These are phyloP conservation scores for Claviceps lovelessii DNA, from an alignment of 2,329 filamentous ascomycete species.

Conservation along the genomic window DNA sequence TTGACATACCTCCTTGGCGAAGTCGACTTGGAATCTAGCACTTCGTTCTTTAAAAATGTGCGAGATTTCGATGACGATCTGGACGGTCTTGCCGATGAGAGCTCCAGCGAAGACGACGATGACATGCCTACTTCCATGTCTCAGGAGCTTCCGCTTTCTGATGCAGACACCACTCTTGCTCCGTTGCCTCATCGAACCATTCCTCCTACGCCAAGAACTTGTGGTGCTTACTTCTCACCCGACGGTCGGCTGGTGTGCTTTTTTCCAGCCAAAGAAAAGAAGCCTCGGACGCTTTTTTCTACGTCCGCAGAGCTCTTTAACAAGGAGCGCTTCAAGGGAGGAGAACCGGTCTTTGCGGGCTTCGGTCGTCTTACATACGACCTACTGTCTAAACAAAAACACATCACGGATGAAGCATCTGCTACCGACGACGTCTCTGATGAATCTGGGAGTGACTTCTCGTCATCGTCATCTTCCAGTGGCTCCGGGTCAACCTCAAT, in stretches of 20 bases:
- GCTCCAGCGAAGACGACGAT: slow-evolving; percentile 68
- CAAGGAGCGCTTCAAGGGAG: slow-evolving; percentile 35
- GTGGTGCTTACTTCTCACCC: slow-evolving; percentile 46
- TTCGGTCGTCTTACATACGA: slow-evolving; percentile 42
- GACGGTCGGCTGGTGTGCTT: slow-evolving; percentile 53
- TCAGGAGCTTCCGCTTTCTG: slow-evolving; percentile 42
- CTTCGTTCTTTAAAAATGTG: slow-evolving; percentile 48
- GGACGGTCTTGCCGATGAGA: slow-evolving; percentile 52
- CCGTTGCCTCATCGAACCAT: slow-evolving; percentile 36
- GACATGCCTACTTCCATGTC: slow-evolving; percentile 45
- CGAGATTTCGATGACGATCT: slow-evolving; percentile 46
- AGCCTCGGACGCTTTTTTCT: slow-evolving; percentile 35
- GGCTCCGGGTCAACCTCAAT: slow-evolving; percentile 51
- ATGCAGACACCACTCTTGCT: slow-evolving; percentile 38
- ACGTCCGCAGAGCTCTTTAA: slow-evolving; percentile 30
- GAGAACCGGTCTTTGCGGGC: slow-evolving; percentile 38
- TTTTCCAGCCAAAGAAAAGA: slow-evolving; percentile 54
- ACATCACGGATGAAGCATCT: slow-evolving; percentile 34
- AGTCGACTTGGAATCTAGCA: slow-evolving; percentile 44
- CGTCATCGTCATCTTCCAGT: slow-evolving; percentile 37
- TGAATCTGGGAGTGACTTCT: slow-evolving; percentile 34
- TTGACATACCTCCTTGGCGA: slow-evolving; percentile 52
- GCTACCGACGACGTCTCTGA: slow-evolving; percentile 36
- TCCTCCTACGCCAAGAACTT: slow-evolving; percentile 42
- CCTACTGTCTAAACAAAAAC: slow-evolving; percentile 31